Base-by-base conservation (phyloP, 768 basidiomycete genomes). In the Calocera viscosa region DNA sequence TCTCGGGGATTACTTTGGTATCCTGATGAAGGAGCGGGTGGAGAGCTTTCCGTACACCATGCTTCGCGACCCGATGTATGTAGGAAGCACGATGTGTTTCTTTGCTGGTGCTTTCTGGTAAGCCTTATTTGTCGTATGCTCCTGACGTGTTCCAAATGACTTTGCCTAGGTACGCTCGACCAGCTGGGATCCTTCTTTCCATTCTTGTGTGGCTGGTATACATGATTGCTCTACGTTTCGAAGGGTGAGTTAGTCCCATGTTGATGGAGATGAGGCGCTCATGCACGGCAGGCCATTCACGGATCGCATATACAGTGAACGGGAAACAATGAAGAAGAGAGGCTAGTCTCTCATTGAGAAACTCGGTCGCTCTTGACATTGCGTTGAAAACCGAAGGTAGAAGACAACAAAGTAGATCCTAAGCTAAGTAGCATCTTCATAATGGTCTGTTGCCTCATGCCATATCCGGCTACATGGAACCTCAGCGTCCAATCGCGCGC, bases 21-120 rank as follows among this genome's bases (percentile, higher is more conserved):
- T 91, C 68, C 77, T 70, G 63, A 66, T 68, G 66, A 67, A 71
- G 43, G 66, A 69, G 67, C 81, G 90, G 64, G 94, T 97, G n/a
- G 88, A 93, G 72, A 88, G 90, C 24, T 99, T 99, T 80, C 95
- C 95, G 0, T 99, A 97, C 82, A 95, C 95, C 74, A 82, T 96
- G 60, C 81, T 94, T 43, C 81, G 84, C 22, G 88, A 96, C 75
- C 95, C 95, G 0, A 99, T 99, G 95, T 98, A 99, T 74, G 89
- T 93, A 53, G 95, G 95, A 8, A 92, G 89, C 73, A 94, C 93
- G 3, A 78, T 99, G 79, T 90, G 87, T 74, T 97, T 97, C 78
- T 77, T 84, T 39, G 94, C 86, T 24, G 86, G 84, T 0, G 89
- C 95, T 0, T 80, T 99, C 35, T 95, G 92, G 93, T 93, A 68